Conservation (phyloP, 116 monocot species). For the Papilionanthe hybrid region DNA sequence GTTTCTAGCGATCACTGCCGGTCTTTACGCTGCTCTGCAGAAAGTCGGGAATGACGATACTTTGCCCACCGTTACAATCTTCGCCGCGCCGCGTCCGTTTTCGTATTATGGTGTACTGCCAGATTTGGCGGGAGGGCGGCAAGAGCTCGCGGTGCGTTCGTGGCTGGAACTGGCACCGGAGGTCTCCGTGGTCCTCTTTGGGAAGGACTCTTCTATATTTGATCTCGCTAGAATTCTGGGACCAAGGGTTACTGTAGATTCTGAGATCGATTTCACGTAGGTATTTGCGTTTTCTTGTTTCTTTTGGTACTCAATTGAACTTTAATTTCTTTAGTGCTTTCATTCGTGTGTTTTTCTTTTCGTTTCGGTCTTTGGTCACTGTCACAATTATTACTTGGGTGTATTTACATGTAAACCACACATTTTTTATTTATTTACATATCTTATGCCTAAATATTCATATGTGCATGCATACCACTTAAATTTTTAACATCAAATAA, state of each 20-base stretch:
- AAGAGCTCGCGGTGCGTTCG: constrained; percentile 78
- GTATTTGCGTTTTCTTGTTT: constrained; percentile 6
- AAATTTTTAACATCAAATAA: too few species aligned
- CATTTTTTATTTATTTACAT: too few species aligned
- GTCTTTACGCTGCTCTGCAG: not conserved
- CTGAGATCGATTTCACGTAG: constrained; percentile 77
- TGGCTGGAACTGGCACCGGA: constrained; percentile 62
- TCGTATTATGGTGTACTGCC: constrained; percentile 1
- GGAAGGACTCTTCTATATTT: constrained; percentile 38
- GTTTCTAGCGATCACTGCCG: not conserved
- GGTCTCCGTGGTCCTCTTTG: constrained; percentile 68
- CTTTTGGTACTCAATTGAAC: too few species aligned
- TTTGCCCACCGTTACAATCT: constrained; percentile 33
- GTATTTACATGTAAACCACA: too few species aligned
- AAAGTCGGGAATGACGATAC: constrained; percentile 1
- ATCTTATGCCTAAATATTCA: too few species aligned
- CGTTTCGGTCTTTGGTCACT: too few species aligned
- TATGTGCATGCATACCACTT: too few species aligned
- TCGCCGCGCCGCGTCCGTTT: constrained; percentile 37
- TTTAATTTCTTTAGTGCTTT: too few species aligned
- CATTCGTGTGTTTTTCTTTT: too few species aligned
- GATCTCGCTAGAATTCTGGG: constrained; percentile 44
- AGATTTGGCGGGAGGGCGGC: constrained; percentile 24
- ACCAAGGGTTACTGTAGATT: constrained; percentile 57
- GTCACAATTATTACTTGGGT: too few species aligned